phyloP scores from a whole-genome alignment of 2,329 filamentous ascomycete species.

The Passalora sequoiae region DNA sequence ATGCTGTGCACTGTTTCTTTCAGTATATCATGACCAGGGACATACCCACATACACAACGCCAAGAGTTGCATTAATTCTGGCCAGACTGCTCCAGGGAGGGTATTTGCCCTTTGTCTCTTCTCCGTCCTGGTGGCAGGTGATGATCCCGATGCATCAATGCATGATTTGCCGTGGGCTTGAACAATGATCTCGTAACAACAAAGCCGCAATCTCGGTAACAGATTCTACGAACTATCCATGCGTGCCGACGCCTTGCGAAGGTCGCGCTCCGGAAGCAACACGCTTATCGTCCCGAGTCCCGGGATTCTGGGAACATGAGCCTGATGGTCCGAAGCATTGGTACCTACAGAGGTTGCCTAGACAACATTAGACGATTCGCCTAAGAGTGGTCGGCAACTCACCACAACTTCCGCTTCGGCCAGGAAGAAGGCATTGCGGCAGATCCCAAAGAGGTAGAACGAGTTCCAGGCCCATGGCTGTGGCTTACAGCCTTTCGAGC shows the following conservation, averaged over 20 bases:
- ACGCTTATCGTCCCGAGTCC: neutral
- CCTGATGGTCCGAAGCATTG: slow-evolving; percentile 1
- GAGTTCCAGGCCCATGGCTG: too few species aligned
- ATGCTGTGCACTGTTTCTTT: slow-evolving; percentile 2
- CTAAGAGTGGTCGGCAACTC: too few species aligned
- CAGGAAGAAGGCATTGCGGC: too few species aligned
- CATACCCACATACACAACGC: slow-evolving; percentile 3
- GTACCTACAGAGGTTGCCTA: slow-evolving; percentile 1
- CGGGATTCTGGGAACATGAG: neutral
- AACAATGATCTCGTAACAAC: slow-evolving; percentile 1
- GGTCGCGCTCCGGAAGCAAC: too few species aligned
- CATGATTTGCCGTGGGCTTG: neutral
- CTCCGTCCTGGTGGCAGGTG: neutral
- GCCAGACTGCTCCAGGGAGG: neutral
- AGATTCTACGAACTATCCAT: neutral
- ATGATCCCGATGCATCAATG: neutral
- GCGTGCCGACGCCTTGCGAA: neutral
- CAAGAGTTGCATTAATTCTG: slow-evolving; percentile 2
- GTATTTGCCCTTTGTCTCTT: neutral
- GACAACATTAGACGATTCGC: too few species aligned
- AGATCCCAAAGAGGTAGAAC: too few species aligned
- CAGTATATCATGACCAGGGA: neutral
- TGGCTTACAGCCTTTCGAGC: too few species aligned
- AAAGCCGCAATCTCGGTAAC: slow-evolving; percentile 1
- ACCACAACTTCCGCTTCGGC: too few species aligned